phyloP scores from a whole-genome alignment of 2,329 filamentous ascomycete species.

The Aspergillus ibericus region DNA sequence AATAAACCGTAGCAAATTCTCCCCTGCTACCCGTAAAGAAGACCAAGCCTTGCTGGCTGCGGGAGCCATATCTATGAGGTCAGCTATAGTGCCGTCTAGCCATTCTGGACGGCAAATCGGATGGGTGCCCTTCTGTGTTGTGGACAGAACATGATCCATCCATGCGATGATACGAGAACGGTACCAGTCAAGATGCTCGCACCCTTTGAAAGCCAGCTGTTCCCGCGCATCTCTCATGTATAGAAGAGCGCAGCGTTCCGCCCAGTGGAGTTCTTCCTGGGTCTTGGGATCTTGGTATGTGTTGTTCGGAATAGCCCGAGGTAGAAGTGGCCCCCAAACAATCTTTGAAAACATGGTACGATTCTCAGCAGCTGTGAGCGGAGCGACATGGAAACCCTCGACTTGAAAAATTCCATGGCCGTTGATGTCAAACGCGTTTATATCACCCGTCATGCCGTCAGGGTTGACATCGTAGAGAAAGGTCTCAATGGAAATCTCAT shows the following conservation, averaged over 20 bases:
- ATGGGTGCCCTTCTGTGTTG: not conserved
- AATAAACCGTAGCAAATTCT: not conserved
- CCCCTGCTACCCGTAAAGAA: not conserved
- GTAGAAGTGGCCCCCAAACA: not conserved
- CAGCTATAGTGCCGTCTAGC: not conserved
- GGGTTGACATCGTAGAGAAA: not conserved
- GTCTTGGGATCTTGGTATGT: not conserved
- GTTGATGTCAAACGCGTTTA: not conserved
- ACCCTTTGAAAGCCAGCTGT: not conserved
- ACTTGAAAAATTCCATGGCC: not conserved
- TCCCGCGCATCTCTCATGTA: not conserved
- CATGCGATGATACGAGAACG: not conserved
- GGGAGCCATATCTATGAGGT: not conserved
- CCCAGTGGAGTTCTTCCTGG: not conserved
- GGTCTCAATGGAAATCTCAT: not conserved
- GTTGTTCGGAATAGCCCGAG: not conserved
- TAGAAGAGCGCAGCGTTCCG: not conserved
- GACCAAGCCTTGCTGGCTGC: not conserved
- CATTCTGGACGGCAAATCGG: not conserved
- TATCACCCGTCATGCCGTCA: not conserved
- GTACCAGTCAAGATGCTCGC: not conserved
- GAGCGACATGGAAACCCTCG: constrained; percentile 3
- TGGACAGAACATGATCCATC: not conserved
- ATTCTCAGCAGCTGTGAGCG: not conserved
- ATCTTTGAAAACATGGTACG: constrained; percentile 3